Base-by-base conservation (phyloP, 1,284 basidiomycete species). In the Crucibulum cyathiforme region DNA sequence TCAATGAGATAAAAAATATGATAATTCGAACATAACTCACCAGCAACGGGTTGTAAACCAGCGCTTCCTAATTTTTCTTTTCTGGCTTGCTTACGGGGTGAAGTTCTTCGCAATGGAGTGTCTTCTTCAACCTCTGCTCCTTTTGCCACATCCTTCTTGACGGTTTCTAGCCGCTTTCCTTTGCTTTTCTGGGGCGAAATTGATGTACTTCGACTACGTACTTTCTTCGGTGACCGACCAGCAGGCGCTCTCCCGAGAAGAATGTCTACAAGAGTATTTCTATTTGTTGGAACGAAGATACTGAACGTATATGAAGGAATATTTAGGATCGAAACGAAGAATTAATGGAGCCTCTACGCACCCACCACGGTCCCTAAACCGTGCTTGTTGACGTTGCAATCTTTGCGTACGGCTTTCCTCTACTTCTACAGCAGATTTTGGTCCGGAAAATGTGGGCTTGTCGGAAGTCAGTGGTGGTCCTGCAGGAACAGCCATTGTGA, bases 321-420 rank as follows among this genome's bases (percentile, higher is more conserved):
- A 56, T 48, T 35, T 37, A 57, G 36, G 36, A n/a, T 51, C 52
- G 13, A 48, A 49, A 38, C 24, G 8, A 45, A 46, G 31, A n/a
- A 35, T 10, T 15, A 53, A n/a, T 19, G 34, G 37, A 51, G 34
- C 49, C 48, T 17, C 12, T 17, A 77, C 84, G 62, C 45, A 88
- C 87, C 87, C 87, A 61, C 87, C 87, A 54, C 87, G 81, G 71
- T 88, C 84, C 49, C 88, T 80, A 67, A 87, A 85, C 36, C 87
- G 78, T 43, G 85, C 78, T 63, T 88, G 85, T 58, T 84, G 85
- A 41, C 85, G 80, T 62, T 86, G 78, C 12, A 83, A 66, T 46
- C 88, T 82, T 51, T 85, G 74, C 0, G 81, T 80, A 51, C 85
- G 78, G 68, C 87, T 89, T 50, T 84, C 84, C 56, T 84, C 81